A percentile compares a stretch with the other conserved stretches of the same genome.
These are phyloP conservation scores for Pezicula radicicola DNA, from an alignment of 2,329 filamentous ascomycete genomes.

Conservation along the genomic window DNA sequence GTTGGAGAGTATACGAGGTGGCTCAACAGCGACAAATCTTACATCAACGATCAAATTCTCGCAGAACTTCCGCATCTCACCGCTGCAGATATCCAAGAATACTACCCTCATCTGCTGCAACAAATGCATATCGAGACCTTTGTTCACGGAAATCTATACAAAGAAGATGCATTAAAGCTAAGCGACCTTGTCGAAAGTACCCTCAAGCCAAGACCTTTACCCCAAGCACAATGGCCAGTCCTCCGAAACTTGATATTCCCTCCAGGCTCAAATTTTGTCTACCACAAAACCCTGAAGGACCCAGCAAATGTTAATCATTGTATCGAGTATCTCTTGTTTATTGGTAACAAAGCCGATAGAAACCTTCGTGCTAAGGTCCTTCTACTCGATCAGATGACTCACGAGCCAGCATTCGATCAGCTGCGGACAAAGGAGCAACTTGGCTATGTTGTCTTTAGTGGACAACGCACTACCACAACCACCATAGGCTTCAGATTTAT, in stretches of 20 bases:
- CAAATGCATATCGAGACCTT: conserved; percentile 88
- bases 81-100: conserved; percentile 69
- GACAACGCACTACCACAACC: conserved; percentile 66
- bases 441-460: conserved; percentile 92
- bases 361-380: conserved; percentile 70
- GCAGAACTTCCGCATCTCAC: conserved; percentile 74
- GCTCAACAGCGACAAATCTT: conserved; percentile 74
- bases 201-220: conserved; percentile 70
- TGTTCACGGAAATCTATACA: conserved; percentile 89
- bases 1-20: conserved; percentile 80
- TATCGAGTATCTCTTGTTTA: conserved; percentile 73
- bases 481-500: conserved; percentile 85
- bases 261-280: conserved; percentile 78
- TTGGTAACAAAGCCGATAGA: conserved; percentile 69
- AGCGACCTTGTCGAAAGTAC: conserved; percentile 79
- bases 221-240: conserved; percentile 76
- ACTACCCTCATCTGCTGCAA: conserved; percentile 75
- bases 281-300: conserved; percentile 76
- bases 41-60: conserved; percentile 75
- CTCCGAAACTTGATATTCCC: conserved; percentile 75
- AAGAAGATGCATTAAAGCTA: conserved; percentile 84
- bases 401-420: conserved; percentile 93
- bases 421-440: conserved; percentile 95
- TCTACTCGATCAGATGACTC: conserved; percentile 83
- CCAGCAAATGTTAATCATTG: conserved; percentile 87